Evolutionary conservation across 2,329 filamentous ascomycete genomes (phyloP), one percentile per base, ranked within the genome.

Genomic region (Ophiostoma australiae): DNA sequence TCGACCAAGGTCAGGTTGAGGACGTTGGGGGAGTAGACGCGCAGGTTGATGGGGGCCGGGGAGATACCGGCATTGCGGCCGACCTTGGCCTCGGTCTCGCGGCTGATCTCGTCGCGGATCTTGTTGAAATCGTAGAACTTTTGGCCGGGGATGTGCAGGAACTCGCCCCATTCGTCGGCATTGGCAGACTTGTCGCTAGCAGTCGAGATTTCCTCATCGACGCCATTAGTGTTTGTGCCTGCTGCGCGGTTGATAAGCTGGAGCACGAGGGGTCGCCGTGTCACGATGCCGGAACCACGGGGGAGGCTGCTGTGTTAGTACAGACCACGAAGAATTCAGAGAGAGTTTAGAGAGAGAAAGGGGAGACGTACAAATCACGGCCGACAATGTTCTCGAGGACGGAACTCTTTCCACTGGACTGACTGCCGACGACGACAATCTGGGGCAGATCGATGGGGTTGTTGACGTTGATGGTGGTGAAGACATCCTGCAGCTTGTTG

Each of bases 401-500:
- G 23, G 95, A 99, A 86, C 93, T 97, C 89, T 99, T 99, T 83
- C 95, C 95, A 81, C 94, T 97, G 27, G 95, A 99, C 84, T 99
- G 95, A 81, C 94, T 97, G 78, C 95, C 95, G 72, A 99, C 95
- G 76, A 99, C 95, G 76, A 91, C 94, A 80, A 99, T 99, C 84
- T 99, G 95, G 70, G 95, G 95, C 74, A 99, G 84, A 84, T 99
- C 95, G 85, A 99, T 99, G 74, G 95, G 95, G 82, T 99, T 99
- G 87, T 97, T 95, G 78, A 98, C 95, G 77, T 95, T 95, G 76
- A 99, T 95, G 61, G 95, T 98, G 74, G 94, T 91, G 80, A 99
- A 99, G 76, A 99, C 95, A 92, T 99, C 95, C 81, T 99, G 95
- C 67, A 99, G 90, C 85, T 97, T 98, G 86, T 99, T 99, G 80